Percentiles rank a stretch among this genome's conserved stretches.
Conservation (phyloP, 176 grass and related monocot genomes). For the Juncus effusus region DNA sequence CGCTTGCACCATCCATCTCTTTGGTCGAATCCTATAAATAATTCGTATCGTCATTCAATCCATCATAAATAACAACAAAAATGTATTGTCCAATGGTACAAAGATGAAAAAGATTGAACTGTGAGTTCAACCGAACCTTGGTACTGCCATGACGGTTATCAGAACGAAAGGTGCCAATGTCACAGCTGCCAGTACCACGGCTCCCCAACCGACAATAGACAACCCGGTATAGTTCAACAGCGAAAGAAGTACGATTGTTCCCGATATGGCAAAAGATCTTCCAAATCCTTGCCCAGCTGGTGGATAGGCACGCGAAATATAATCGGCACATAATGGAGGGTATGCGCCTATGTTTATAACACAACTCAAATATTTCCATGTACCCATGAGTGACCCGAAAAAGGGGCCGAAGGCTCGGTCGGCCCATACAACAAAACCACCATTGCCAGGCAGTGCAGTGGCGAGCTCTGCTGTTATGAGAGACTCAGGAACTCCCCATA, state of each 20-base stretch:
- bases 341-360: constrained; percentile 62
- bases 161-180: constrained; percentile 41
- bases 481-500: constrained; percentile 78
- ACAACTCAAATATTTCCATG: constrained; percentile 58
- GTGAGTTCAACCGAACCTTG: neutral
- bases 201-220: constrained; percentile 55
- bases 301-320: constrained; percentile 40
- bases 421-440: constrained; percentile 69
- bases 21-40: neutral
- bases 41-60: too few relatives aligned
- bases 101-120: too few relatives aligned
- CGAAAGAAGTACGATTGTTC: constrained; percentile 42
- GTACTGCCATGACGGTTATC: constrained; percentile 27
- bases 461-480: constrained; percentile 69
- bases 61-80: too few relatives aligned
- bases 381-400: constrained; percentile 59
- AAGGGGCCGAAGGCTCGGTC: constrained; percentile 65
- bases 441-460: constrained; percentile 69
- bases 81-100: too few relatives aligned
- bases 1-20: constrained; percentile 31
- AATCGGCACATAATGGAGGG: constrained; percentile 65
- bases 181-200: constrained; percentile 53
- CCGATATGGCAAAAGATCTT: constrained; percentile 36
- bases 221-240: constrained; percentile 57
- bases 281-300: constrained; percentile 33